These are phyloP conservation scores for Panicum miliaceum DNA, from an alignment of 176 grass and related monocot species.

Conservation along the genomic window DNA sequence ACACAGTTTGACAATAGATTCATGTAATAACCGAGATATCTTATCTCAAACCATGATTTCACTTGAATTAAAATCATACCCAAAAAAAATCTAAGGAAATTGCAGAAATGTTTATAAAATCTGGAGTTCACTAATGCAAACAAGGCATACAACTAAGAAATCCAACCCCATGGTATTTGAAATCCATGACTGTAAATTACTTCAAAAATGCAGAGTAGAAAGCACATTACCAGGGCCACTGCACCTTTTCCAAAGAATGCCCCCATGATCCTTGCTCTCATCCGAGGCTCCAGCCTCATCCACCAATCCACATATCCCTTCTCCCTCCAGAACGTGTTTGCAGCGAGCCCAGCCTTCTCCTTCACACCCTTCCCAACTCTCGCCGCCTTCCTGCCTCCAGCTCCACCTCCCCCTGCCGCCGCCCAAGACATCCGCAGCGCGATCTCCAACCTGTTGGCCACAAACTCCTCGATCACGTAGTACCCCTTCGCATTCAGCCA, in stretches of 20 bases:
- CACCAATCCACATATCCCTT: constrained; percentile 97
- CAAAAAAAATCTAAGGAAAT: constrained; percentile 8
- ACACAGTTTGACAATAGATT: neutral
- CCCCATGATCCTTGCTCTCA: constrained; percentile 61
- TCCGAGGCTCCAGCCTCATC: constrained; percentile 66
- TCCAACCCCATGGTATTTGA: neutral
- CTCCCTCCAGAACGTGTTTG: constrained; percentile 90
- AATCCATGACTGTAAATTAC: constrained; percentile 10
- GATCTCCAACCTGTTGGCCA: constrained; percentile 81
- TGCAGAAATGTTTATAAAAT: neutral
- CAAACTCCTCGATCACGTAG: constrained; percentile 79
- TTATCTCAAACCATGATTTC: neutral
- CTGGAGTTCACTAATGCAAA: constrained; percentile 1
- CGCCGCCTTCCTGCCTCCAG: constrained; percentile 56
- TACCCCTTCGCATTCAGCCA: constrained; percentile 90
- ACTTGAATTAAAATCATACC: constrained; percentile 17
- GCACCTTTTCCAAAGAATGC: constrained; percentile 78
- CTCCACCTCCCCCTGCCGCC: constrained; percentile 44
- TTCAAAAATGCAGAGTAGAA: constrained; percentile 37
- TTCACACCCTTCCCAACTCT: constrained; percentile 66
- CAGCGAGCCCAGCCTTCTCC: constrained; percentile 76
- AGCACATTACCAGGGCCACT: constrained; percentile 65
- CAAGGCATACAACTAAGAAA: constrained; percentile 24
- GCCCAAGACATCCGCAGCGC: constrained; percentile 77
- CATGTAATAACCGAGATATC: constrained; percentile 10